A percentile compares a stretch with the other conserved stretches of the same genome.
Conservation (phyloP, 345 rosid genomes). For the Euphorbia pulcherrima region DNA sequence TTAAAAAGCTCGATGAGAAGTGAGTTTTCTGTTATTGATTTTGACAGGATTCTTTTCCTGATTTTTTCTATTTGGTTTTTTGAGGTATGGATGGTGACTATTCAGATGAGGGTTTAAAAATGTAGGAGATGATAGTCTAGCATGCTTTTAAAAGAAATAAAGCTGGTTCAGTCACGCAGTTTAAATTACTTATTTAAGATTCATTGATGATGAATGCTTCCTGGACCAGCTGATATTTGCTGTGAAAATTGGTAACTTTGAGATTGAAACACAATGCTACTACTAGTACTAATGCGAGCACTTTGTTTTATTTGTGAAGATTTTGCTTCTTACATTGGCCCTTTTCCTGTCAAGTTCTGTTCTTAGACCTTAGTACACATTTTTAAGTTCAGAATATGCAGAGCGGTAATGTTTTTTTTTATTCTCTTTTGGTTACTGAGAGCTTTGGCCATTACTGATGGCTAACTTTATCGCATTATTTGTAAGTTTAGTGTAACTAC, state of each 20-base stretch:
- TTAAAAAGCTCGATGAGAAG: slow-evolving; percentile 89
- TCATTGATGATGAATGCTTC: background rate
- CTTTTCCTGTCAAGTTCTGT: no score
- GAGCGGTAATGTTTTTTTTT: no score
- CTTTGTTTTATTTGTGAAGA: no score
- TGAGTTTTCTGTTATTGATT: slow-evolving; percentile 28
- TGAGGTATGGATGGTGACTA: background rate
- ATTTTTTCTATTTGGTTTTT: background rate
- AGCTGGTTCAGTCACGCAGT: background rate
- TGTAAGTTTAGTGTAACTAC: background rate
- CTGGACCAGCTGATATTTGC: background rate
- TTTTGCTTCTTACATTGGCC: background rate
- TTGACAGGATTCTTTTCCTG: background rate
- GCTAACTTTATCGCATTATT: no score
- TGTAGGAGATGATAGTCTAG: background rate
- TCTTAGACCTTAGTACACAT: no score
- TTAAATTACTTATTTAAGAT: slow-evolving; percentile 1
- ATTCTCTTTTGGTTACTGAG: no score
- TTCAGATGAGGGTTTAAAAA: background rate
- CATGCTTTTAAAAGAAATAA: background rate
- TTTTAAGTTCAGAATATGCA: no score
- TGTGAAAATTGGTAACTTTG: background rate
- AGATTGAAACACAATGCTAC: background rate
- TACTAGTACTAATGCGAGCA: background rate
- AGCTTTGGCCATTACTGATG: no score